Evolutionary conservation across 306 rosid genomes (phyloP), one percentile per base, ranked within the genome.

Genomic region (Luffa acutangula): DNA sequence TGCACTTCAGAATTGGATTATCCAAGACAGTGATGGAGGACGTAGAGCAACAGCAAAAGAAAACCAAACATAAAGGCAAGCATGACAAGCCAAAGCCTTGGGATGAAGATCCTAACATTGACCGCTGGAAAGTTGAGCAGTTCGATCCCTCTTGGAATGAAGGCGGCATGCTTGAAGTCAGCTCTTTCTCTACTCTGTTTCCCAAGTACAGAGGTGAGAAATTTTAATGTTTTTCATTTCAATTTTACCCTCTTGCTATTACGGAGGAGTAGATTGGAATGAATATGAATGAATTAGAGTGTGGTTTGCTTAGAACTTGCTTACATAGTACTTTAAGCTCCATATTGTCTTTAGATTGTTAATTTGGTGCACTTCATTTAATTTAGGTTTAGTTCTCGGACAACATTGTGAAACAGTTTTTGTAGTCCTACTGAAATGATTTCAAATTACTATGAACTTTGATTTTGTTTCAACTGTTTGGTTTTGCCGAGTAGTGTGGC

Each of bases 21-120:
- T 59, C 65, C 15, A 0, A 9, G 33, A 59, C 36, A 21, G 36
- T 52, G 9, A 76, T 60, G 80, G 71, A 59, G 34, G 79, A 48
- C 37, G 63, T 46, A 20, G 79, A 73, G 49, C 62, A 10, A n/a
- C 76, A 49, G 41, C 77, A 3, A 25, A 67, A 20, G 59, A 77
- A 69, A 48, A 25, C 77, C 56, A 85, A 84, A 83, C 84, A 85
- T 63, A 92, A 94, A 83, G 97, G 97, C 36, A 94, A 94, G 85
- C 97, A 92, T 65, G 97, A 92, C 77, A 94, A 91, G 84, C 98
- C 97, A 1, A 94, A 94, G 84, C 98, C 98, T 4, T 94, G 97
- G 98, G 98, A 94, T 41, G 98, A 94, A 0, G 97, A 94, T 77
- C 98, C 98, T 0, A 89, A 92, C 82, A 92, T 92, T 7, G 95